Evolutionary conservation across 2,329 filamentous ascomycete genomes (phyloP), one percentile per base, ranked within the genome.

Genomic region (Neonectria punicea): DNA sequence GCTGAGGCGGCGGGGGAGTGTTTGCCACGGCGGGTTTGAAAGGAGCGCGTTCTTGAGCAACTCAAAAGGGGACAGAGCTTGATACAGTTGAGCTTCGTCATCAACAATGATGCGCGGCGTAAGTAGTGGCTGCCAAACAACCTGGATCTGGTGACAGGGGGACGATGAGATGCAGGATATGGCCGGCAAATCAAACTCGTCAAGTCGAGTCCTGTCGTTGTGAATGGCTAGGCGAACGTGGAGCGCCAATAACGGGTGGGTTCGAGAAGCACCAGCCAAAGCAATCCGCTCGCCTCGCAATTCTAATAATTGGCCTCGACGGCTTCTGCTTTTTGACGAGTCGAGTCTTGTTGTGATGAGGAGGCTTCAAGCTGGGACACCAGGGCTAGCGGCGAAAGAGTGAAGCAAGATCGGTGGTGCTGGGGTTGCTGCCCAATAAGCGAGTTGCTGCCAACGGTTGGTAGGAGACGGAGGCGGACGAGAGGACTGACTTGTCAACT

Each of bases 221-320:
- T 74, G 72, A 74, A 72, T 74, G 72, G 72, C 62, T 63, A 67
- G 65, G 41, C 50, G 62, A 58, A 58, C 67, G 67, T 67, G 68
- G 68, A 67, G 71, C 53, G 49, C 51, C 54, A 54, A 58, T 44
- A 60, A 28, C 36, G n/a, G 46, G 55, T 49, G 53, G 53, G 51
- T 55, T 60, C 59, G 65, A 58, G 59, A 66, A 65, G 63, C 65
- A 66, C 70, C 59, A 71, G 68, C 65, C 66, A 67, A 65, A 70
- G 61, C 61, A 67, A 65, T 58, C 53, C 51, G 67, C 55, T 67
- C 69, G 72, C 70, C 72, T 69, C 46, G 64, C 53, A 70, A 66
- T 67, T 54, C 47, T 34, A 70, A 64, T 62, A 63, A 73, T 72
- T 70, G 67, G 71, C 63, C 67, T 64, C 66, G 66, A 51, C 63